Evolutionary conservation across 345 rosid genomes (phyloP).

Genomic region (Cardamine resedifolia): DNA sequence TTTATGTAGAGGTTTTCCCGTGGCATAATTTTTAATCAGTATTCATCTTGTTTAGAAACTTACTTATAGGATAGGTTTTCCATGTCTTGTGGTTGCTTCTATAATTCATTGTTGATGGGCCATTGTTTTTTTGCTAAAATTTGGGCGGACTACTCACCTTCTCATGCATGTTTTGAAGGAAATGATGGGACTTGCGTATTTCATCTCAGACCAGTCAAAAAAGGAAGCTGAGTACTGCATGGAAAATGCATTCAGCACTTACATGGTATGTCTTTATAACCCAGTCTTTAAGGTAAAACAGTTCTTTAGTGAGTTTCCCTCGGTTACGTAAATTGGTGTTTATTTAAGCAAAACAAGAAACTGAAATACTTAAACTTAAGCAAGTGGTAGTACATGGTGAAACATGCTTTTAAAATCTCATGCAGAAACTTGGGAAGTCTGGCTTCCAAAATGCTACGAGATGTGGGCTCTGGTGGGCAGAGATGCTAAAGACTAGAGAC

Average conservation of each 20-base stretch:
- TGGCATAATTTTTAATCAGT: slow-evolving; percentile 6
- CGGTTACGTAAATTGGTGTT: slow-evolving; percentile 21
- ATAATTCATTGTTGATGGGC: slow-evolving; percentile 13
- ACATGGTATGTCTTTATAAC: slow-evolving; percentile 56
- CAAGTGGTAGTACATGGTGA: slow-evolving; percentile 18
- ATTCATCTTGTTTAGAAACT: slow-evolving; percentile 1
- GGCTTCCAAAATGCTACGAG: slow-evolving; percentile 85
- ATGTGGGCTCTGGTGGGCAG: slow-evolving; percentile 99
- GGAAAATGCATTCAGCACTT: slow-evolving; percentile 96
- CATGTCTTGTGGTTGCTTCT: slow-evolving; percentile 18
- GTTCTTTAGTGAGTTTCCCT: slow-evolving; percentile 15
- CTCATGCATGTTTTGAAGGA: slow-evolving; percentile 56
- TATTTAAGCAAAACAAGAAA: slow-evolving; percentile 22
- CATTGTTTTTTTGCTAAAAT: slow-evolving; percentile 9
- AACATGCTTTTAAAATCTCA: slow-evolving; percentile 18
- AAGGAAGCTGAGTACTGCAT: slow-evolving; percentile 95
- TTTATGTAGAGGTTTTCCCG: slow-evolving; percentile 19
- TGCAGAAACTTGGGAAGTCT: slow-evolving; percentile 74
- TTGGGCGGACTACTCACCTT: slow-evolving; percentile 29
- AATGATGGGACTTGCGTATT: slow-evolving; percentile 93
- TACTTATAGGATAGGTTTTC: slow-evolving; percentile 7
- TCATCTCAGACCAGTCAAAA: slow-evolving; percentile 92
- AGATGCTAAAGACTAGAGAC: slow-evolving; percentile 84
- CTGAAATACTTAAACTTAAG: slow-evolving; percentile 19
- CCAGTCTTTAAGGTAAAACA: slow-evolving; percentile 12